Base-by-base conservation (phyloP, 495 filamentous ascomycete genomes). In the Lasiosphaeris hirsuta region DNA sequence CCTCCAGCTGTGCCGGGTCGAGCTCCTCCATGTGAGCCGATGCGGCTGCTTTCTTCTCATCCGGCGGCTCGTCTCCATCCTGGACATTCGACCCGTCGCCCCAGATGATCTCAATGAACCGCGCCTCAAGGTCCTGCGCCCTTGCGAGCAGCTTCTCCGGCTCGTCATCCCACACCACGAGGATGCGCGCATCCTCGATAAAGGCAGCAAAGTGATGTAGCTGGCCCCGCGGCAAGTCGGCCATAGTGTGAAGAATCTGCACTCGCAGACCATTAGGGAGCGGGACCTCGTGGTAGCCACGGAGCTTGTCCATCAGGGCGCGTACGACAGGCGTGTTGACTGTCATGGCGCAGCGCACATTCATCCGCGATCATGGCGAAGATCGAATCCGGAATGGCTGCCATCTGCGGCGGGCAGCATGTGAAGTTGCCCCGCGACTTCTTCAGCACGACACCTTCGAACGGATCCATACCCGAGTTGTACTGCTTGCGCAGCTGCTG, bases 131-230 rank as follows among this genome's bases (percentile, higher is more conserved):
- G 34, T 65, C 64, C 9, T 72, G 67, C 1, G 75, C 81, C 30
- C 84, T 75, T 2, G 69, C 64, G 13, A 86, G 60, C 10, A 85
- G 63, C 38, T 79, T 73, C 59, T 77, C 74, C 0, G 84, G 83
- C 30, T 84, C 78, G 55, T 88, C 85, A 44, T 84, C 85, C 85
- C 85, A 88, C n/a, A 87, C 82, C 11, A 87, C 72, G 14, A 88
- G 63, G 4, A 85, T 69, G 30, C 72, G 69, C n/a, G 68, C 66
- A 53, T 84, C 77, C 45, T 78, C 72, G 46, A 86, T 82, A 62
- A 88, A 87, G 34, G 85, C 85, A n/a, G 82, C 85, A 56, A 84
- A 86, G 47, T 88, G 85, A 63, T 86, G 81, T 62, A 84, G 84
- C 65, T 85, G 78, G 49, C 81, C 82, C 13, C 68, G 64, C 3